Evolutionary conservation across 1,139 yeast species (phyloP).

Genomic region (Trichomonascaceae sp.): DNA sequence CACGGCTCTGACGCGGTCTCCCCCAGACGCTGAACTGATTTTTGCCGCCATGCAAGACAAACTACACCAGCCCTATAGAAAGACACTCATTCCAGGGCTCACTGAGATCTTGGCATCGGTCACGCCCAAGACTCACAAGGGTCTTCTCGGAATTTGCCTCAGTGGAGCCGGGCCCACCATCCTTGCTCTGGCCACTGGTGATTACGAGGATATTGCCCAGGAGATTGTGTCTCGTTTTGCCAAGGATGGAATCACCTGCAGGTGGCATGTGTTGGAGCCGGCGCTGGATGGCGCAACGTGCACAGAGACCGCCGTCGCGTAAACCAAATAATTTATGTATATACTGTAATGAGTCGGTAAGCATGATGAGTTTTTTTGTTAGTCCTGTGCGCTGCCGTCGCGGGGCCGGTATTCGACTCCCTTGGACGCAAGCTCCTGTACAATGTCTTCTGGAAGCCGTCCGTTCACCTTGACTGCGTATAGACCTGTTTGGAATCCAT

Average conservation of each 20-base stretch:
- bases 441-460: constrained; percentile 74
- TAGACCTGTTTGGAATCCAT: constrained; percentile 76
- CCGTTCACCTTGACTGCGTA: constrained; percentile 91
- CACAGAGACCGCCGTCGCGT: constrained; percentile 12
- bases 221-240: constrained; percentile 60
- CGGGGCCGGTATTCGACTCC: constrained; percentile 84
- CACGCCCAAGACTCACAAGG: constrained; percentile 71
- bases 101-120: constrained; percentile 67
- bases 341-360: not conserved
- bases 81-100: constrained; percentile 82
- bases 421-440: constrained; percentile 55
- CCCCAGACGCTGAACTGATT: constrained; percentile 71
- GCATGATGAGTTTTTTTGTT: constrained; percentile 7
- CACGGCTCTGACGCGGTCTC: constrained; percentile 69
- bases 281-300: constrained; percentile 91
- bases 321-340: not conserved
- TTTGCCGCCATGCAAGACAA: constrained; percentile 95
- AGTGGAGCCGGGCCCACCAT: constrained; percentile 99
- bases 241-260: constrained; percentile 54
- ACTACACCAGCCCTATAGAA: constrained; percentile 90
- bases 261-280: constrained; percentile 72
- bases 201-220: constrained; percentile 71
- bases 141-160: constrained; percentile 83
- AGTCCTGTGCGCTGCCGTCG: constrained; percentile 89
- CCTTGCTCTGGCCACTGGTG: constrained; percentile 79